Percentiles rank a stretch among this genome's conserved stretches.
These are phyloP conservation scores for Purshia tridentata DNA, from an alignment of 306 rosid species.

Conservation along the genomic window DNA sequence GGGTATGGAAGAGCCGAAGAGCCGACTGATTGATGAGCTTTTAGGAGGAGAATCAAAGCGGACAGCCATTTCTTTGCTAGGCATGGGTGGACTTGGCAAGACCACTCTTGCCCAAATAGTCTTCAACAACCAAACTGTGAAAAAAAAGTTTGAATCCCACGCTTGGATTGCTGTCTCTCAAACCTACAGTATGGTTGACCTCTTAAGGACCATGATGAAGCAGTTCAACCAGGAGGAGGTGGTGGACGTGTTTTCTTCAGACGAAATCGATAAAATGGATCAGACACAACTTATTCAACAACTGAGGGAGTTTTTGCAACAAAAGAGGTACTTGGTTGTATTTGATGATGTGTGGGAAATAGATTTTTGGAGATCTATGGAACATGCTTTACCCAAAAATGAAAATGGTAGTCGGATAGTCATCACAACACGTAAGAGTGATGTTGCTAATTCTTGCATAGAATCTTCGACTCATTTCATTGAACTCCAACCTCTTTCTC, in stretches of 20 bases:
- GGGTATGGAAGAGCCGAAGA: background rate
- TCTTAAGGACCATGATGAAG: background rate
- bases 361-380: slow-evolving; percentile 9
- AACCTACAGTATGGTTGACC: background rate
- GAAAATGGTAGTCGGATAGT: background rate
- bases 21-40: no score
- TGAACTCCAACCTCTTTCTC: background rate
- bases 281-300: background rate
- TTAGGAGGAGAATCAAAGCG: background rate
- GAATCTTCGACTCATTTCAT: no score
- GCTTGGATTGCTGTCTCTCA: slow-evolving; percentile 23
- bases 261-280: background rate
- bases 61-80: background rate
- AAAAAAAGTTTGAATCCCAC: background rate
- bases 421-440: slow-evolving; percentile 22
- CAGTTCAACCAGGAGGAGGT: background rate
- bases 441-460: slow-evolving; percentile 4
- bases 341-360: slow-evolving; percentile 23
- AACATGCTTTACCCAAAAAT: slow-evolving; percentile 5
- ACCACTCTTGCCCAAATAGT: slow-evolving; percentile 18
- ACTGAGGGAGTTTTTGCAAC: background rate
- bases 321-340: slow-evolving; percentile 17
- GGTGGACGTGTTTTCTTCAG: no score
- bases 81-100: slow-evolving; percentile 20
- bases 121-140: background rate